Percentiles rank a stretch among this genome's conserved stretches.
phyloP scores from a whole-genome alignment of 2,329 filamentous ascomycete genomes.

The Lasiodiplodia theobromae region DNA sequence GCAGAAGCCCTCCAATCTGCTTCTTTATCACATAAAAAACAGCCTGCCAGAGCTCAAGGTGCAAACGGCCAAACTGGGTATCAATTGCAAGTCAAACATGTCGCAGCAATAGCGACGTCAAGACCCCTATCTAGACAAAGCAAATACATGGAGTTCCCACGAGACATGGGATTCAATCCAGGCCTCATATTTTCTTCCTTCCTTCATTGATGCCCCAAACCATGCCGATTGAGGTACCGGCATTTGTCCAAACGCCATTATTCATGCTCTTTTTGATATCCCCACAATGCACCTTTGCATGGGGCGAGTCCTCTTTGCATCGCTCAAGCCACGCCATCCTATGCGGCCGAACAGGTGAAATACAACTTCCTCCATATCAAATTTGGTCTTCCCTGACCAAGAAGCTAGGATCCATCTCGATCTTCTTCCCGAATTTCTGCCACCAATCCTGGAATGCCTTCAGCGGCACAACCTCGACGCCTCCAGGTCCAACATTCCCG shows the following conservation, averaged over 20 bases:
- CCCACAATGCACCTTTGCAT: background rate
- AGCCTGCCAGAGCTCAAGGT: background rate
- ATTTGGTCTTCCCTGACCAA: conserved; percentile 70
- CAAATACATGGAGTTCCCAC: background rate
- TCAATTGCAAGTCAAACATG: background rate
- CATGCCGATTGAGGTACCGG: background rate
- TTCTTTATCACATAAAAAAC: too few species aligned
- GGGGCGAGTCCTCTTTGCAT: background rate
- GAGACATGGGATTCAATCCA: background rate
- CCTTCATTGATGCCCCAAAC: background rate
- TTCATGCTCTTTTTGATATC: background rate
- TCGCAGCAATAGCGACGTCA: background rate
- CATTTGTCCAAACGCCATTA: background rate
- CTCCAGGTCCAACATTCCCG: conserved; percentile 64
- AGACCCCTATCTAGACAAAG: background rate
- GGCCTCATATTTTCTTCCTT: background rate
- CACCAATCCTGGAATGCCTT: conserved; percentile 98
- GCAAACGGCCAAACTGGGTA: background rate
- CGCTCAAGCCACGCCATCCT: background rate
- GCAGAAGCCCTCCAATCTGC: too few species aligned
- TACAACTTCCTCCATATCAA: background rate
- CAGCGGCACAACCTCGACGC: conserved; percentile 87
- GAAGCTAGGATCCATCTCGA: conserved; percentile 87
- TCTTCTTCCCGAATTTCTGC: conserved; percentile 89
- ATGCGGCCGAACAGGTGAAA: too few species aligned